Evolutionary conservation across 1,284 basidiomycete genomes (phyloP).

Genomic region (Hemileia vastatrix): DNA sequence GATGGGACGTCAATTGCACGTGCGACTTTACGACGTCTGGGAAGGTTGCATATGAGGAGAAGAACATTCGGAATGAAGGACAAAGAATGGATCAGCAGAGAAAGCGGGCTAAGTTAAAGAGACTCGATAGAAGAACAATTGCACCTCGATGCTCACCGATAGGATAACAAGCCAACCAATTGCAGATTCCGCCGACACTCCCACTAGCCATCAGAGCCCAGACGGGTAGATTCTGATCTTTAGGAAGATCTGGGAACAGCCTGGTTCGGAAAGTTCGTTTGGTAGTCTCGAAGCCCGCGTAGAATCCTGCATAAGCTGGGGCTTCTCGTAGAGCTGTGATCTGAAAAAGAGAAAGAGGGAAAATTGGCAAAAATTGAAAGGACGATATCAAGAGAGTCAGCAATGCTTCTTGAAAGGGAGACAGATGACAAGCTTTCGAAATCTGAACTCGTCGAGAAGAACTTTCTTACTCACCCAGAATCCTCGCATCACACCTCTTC

Average conservation of each 20-base stretch:
- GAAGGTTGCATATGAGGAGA: background rate
- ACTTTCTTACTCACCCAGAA: slow-evolving; percentile 80
- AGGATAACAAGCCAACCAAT: slow-evolving; percentile 89
- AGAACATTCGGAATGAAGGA: slow-evolving; percentile 2
- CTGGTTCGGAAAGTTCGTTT: slow-evolving; percentile 62
- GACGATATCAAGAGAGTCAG: background rate
- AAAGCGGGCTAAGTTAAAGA: background rate
- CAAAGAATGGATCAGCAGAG: background rate
- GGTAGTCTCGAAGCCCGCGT: slow-evolving; percentile 75
- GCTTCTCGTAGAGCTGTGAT: slow-evolving; percentile 82
- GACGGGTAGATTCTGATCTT: slow-evolving; percentile 62
- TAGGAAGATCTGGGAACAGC: too few species aligned
- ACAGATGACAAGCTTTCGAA: slow-evolving; percentile 1
- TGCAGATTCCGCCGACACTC: slow-evolving; percentile 74
- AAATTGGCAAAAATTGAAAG: background rate
- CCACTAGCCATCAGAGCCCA: slow-evolving; percentile 82
- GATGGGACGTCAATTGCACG: slow-evolving; percentile 65
- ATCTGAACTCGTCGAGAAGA: too few species aligned
- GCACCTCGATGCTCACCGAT: slow-evolving; percentile 55
- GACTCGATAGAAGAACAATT: too few species aligned
- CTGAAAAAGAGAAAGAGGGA: slow-evolving; percentile 48
- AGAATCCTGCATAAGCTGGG: slow-evolving; percentile 70
- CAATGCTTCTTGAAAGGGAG: background rate
- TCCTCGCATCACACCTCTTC: slow-evolving; percentile 81
- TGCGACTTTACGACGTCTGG: slow-evolving; percentile 83